Evolutionary conservation across 768 basidiomycete genomes (phyloP).

Genomic region (Pisolithus tinctorius): DNA sequence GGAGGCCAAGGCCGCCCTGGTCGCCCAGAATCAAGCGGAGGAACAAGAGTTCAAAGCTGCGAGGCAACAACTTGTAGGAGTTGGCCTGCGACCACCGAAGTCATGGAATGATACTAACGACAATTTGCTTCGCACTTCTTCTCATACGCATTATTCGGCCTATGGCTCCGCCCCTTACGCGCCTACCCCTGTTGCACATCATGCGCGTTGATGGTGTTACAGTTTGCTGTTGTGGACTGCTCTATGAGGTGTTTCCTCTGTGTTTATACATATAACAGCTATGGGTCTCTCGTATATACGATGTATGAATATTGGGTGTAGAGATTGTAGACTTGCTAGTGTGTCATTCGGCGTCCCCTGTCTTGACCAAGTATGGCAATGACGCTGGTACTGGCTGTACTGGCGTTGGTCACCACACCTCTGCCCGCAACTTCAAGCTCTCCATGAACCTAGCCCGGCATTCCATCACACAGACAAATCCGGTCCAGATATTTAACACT

Average conservation of each 20-base stretch:
- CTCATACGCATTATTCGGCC: conserved; percentile 17
- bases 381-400: too few species aligned
- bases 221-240: conserved; percentile 2
- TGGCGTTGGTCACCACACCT: too few species aligned
- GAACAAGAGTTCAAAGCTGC: conserved; percentile 79
- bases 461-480: conserved; percentile 70
- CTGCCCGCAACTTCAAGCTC: conserved; percentile 7
- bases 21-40: conserved; percentile 76
- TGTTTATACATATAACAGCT: conserved; percentile 13
- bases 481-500: conserved; percentile 69
- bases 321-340: too few species aligned
- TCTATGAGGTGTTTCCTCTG: conserved; percentile 9
- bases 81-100: conserved; percentile 72
- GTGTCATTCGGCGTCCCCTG: too few species aligned
- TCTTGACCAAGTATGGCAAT: too few species aligned
- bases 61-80: conserved; percentile 66
- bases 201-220: conserved; percentile 20
- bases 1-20: conserved; percentile 66
- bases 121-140: conserved; percentile 17
- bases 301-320: too few species aligned
- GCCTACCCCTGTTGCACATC: conserved; percentile 21
- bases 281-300: too few species aligned
- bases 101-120: conserved; percentile 59
- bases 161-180: conserved; percentile 23
- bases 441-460: conserved; percentile 84